Conservation (phyloP, 306 rosid genomes). For the Pueraria montana region DNA sequence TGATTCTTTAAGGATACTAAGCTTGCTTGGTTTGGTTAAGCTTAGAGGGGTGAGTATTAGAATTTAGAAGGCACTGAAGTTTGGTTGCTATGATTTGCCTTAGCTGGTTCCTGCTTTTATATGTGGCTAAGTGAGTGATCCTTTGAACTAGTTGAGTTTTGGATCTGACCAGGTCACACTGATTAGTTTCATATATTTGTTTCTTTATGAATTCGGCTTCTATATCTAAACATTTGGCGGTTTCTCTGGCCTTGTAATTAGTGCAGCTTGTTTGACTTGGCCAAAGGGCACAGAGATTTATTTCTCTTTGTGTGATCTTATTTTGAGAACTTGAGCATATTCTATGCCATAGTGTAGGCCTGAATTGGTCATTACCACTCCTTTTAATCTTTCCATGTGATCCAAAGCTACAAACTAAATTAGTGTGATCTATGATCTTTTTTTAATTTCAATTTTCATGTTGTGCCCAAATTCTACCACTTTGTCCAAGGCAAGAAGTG, state of each 20-base stretch:
- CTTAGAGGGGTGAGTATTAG: neutral
- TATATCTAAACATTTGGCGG: slow-evolving; percentile 59
- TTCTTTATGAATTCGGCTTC: slow-evolving; percentile 50
- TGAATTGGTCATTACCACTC: slow-evolving; percentile 47
- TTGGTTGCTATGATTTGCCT: slow-evolving; percentile 41
- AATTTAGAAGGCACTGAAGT: slow-evolving; percentile 7
- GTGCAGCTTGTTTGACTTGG: slow-evolving; percentile 56
- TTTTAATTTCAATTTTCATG: neutral
- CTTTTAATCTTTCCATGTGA: neutral
- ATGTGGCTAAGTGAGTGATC: slow-evolving; percentile 35
- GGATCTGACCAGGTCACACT: slow-evolving; percentile 60
- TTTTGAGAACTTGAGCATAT: slow-evolving; percentile 31
- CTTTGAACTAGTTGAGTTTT: slow-evolving; percentile 47
- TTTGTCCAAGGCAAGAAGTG: slow-evolving; percentile 39
- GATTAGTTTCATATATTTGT: slow-evolving; percentile 55
- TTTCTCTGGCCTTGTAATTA: slow-evolving; percentile 46
- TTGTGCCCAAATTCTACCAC: neutral
- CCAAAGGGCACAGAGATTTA: slow-evolving; percentile 47
- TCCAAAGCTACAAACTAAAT: slow-evolving; percentile 24
- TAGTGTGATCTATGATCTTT: slow-evolving; percentile 24
- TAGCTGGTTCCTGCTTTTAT: slow-evolving; percentile 54
- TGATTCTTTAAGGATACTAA: slow-evolving; percentile 2
- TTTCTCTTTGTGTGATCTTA: slow-evolving; percentile 11
- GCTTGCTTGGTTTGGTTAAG: slow-evolving; percentile 2
- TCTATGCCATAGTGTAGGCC: slow-evolving; percentile 19